Evolutionary conservation across 805 yeast genomes (phyloP).

Genomic region (Starmerella scarabaei): DNA sequence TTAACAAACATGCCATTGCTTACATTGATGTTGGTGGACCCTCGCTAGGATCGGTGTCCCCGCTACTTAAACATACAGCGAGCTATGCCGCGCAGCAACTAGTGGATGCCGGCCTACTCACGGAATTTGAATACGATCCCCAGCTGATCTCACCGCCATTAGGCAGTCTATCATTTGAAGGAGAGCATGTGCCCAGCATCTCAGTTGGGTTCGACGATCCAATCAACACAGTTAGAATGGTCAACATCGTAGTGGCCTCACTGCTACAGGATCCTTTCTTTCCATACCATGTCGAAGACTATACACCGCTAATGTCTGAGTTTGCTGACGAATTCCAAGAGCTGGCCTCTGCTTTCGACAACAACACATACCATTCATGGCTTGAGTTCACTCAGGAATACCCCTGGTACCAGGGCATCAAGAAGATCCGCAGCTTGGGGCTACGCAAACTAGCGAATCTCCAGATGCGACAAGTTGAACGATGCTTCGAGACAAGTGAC

Average conservation of each 20-base stretch:
- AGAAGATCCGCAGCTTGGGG: constrained; percentile 7
- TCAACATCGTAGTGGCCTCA: constrained; percentile 6
- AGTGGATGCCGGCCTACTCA: constrained; percentile 4
- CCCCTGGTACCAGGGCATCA: constrained; percentile 16
- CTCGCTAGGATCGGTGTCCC: constrained; percentile 1
- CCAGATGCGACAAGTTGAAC: constrained; percentile 8
- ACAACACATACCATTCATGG: neutral
- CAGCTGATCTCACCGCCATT: neutral
- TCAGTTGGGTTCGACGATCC: constrained; percentile 1
- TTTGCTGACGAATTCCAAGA: neutral
- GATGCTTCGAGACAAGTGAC: neutral
- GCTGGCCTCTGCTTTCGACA: constrained; percentile 6
- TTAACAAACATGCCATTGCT: constrained; percentile 2
- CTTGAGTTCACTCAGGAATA: constrained; percentile 11
- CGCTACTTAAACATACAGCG: constrained; percentile 1
- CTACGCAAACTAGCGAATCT: constrained; percentile 9
- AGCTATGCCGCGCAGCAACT: constrained; percentile 7
- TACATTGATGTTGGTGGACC: constrained; percentile 5
- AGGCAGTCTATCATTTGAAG: constrained; percentile 4
- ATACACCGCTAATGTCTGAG: no score
- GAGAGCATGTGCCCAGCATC: constrained; percentile 8
- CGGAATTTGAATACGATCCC: neutral
- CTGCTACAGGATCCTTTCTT: constrained; percentile 9
- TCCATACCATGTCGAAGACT: constrained; percentile 6
- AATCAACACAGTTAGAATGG: constrained; percentile 1